Base-by-base conservation (phyloP, 108 stramenopile species). In the Nannochloropsis salina region DNA sequence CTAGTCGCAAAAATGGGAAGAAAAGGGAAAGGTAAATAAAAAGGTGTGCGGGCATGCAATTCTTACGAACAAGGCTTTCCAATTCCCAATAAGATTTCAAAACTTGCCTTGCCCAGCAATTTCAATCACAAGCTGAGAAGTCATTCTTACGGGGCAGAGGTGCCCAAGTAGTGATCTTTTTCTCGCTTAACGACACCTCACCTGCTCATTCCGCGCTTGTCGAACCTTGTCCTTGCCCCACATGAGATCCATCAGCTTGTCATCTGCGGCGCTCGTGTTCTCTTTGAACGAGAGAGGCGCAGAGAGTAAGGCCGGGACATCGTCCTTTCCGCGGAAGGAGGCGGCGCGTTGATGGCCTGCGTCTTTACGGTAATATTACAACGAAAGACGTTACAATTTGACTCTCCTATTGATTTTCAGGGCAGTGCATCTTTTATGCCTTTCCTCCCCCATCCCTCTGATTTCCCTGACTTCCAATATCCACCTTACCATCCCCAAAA, bases 31-130 rank as follows among this genome's bases (percentile, higher is more conserved):
- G 61, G n/a, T 15, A 74, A 8, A 83, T 12, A 2, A 18, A 20
- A 31, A 83, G 42, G 82, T 42, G 42, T 9, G 42, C 82, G 42
- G 42, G 43, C 42, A 11, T 20, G 15, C 11, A 12, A 47, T 15
- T 82, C 1, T 15, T 74, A 20, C 61, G 20, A 1, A 74, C 18
- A 74, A 74, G 20, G 20, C 15, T 41, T 15, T 85, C 44, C 82
- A 85, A 85, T 45, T 88, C 88, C 31, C 88, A 80, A 45, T 88
- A 84, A n/a, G 88, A 84, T n/a, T 84, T 82, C 44, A 84, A 44
- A 21, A 88, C 81, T 40, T 88, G 85, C 31, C 31, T 31, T 31
- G 31, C 31, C 31, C 31, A 31, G 31, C 31, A 31, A 31, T 31
- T 31, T 31, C 31, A 31, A 31, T 31, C 31, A 31, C 31, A 31